Conservation (phyloP, 2,329 filamentous ascomycete species). For the Fusarium hainanense region DNA sequence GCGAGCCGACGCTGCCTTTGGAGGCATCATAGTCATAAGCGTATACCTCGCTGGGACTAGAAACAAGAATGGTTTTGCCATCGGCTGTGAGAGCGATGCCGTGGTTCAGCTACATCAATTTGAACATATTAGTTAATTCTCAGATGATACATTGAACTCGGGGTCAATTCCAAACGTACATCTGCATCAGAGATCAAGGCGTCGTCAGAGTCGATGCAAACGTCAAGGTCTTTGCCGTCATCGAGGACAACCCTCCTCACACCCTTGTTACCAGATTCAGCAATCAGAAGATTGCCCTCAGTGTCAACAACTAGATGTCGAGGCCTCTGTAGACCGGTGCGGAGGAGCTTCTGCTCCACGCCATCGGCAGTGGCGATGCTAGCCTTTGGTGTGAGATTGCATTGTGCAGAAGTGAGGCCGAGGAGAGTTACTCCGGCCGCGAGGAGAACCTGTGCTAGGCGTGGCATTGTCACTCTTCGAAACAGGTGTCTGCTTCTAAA, state of each 20-base stretch:
- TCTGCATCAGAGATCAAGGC: slow-evolving; percentile 1
- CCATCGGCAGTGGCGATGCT: slow-evolving; percentile 10
- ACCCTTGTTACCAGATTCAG: slow-evolving; percentile 1
- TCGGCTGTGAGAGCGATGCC: slow-evolving; percentile 9
- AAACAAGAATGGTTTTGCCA: slow-evolving; percentile 17
- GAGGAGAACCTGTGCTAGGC: slow-evolving; percentile 1
- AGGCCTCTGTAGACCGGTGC: not conserved
- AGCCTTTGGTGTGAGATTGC: not conserved
- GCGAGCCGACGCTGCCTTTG: not conserved
- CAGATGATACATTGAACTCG: fast-evolving
- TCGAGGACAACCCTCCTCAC: slow-evolving; percentile 14
- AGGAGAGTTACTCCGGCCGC: not conserved
- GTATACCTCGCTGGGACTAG: slow-evolving; percentile 16
- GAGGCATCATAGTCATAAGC: slow-evolving; percentile 17
- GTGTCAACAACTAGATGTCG: slow-evolving; percentile 11
- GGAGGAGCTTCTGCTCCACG: not conserved
- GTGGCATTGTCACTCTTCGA: not conserved
- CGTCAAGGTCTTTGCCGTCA: slow-evolving; percentile 7
- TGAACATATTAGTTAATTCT: not conserved
- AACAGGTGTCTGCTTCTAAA: not conserved
- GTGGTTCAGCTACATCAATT: not conserved
- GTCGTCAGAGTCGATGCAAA: slow-evolving; percentile 12
- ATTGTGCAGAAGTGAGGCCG: slow-evolving; percentile 1
- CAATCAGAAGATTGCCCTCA: slow-evolving; percentile 3
- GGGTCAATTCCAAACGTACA: not conserved